phyloP scores from a whole-genome alignment of 179 eudicot species.

The Nepenthes alata region DNA sequence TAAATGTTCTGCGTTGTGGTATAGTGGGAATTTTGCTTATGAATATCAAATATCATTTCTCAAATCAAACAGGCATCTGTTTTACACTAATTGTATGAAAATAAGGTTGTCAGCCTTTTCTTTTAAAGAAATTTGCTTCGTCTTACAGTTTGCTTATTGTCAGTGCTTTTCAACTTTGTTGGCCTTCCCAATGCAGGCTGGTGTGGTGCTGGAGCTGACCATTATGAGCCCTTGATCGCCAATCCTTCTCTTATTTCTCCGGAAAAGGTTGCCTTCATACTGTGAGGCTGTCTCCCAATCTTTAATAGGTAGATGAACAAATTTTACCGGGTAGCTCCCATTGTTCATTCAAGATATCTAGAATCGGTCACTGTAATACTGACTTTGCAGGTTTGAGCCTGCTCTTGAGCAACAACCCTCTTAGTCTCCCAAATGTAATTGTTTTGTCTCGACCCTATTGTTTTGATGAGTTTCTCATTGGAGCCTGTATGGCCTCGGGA shows the following conservation, averaged over 20 bases:
- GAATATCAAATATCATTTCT: too few relatives aligned
- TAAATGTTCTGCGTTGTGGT: neutral
- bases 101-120: neutral
- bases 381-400: slow-evolving; percentile 12
- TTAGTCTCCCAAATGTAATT: slow-evolving; percentile 15
- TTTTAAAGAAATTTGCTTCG: neutral
- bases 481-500: too few relatives aligned
- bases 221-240: slow-evolving; percentile 83
- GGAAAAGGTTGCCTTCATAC: slow-evolving; percentile 75
- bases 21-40: neutral
- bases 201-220: slow-evolving; percentile 96
- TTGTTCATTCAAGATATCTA: slow-evolving; percentile 13
- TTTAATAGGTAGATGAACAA: slow-evolving; percentile 9
- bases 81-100: neutral
- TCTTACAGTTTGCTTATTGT: neutral
- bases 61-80: neutral
- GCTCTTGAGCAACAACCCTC: slow-evolving; percentile 15
- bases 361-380: slow-evolving; percentile 16
- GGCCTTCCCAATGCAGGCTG: slow-evolving; percentile 38
- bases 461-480: too few relatives aligned
- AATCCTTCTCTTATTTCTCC: slow-evolving; percentile 41
- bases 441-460: neutral
- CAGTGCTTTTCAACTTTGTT: neutral
- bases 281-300: slow-evolving; percentile 30
- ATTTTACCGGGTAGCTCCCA: neutral